Base-by-base conservation (phyloP, 225 moss, liverwort and hornwort species). In the Anthoceros angustus region DNA sequence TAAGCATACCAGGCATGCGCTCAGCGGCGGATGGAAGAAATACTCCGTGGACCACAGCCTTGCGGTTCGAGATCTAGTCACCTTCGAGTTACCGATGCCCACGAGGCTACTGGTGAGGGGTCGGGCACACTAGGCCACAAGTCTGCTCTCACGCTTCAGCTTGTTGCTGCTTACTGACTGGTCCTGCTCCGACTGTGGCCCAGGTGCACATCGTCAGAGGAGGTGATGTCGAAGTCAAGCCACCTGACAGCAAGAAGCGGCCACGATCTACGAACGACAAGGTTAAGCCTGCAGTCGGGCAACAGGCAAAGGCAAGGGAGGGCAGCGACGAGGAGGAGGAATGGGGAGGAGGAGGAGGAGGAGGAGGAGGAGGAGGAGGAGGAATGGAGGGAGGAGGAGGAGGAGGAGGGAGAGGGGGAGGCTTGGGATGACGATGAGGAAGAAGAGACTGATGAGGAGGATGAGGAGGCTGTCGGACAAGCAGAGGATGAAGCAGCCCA, bases 1-100 rank as follows among this genome's bases (percentile, higher is more conserved):
- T 66, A 64, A 77, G 61, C 74, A 72, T 68, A 5, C 72, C 48
- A 80, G 72, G 43, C 41, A 62, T 42, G 80, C 77, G 18, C 72
- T 80, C 0, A 80, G 80, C 42, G 80, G 80, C 20, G 80, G 80
- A 61, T 77, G 80, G 80, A 71, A 74, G 12, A 77, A 74, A 43
- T 80, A 77, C 63, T 72, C 80, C 8, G 1, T 80, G 25, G 80
- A 77, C 38, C 80, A 80, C 63, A 24, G 67, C 0, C 70, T 80
- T 38, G 66, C 61, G 6, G 74, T 74, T 68, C 77, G 80, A n/a
- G 80, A 80, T 71, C 70, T 67, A 5, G 38, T 64, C 4, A 72
- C 72, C 5, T 80, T 77, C 66, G 74, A 80, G 72, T 77, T 77
- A 66, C 71, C 77, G 12, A 67, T 43, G 26, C 41, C 67, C 16